Conservation (phyloP, 345 rosid species). For the Eucalyptus curtisii region DNA sequence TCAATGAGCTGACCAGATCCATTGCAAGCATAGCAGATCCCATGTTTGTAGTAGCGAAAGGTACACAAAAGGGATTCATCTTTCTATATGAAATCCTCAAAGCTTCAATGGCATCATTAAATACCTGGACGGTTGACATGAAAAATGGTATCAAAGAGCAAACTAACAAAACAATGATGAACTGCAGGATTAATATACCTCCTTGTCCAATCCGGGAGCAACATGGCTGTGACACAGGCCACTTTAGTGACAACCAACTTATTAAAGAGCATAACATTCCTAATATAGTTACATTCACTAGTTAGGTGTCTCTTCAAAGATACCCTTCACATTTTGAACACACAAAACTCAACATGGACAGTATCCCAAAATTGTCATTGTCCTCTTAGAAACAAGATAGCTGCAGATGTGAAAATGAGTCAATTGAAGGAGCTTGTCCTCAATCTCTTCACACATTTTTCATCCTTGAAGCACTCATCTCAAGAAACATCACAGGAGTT, state of each 20-base stretch:
- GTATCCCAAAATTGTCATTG: background rate
- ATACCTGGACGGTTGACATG: constrained; percentile 38
- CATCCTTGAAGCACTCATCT: background rate
- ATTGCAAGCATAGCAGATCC: constrained; percentile 99
- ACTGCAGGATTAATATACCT: background rate
- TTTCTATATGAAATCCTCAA: constrained; percentile 77
- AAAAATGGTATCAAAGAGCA: background rate
- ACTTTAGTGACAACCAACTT: background rate
- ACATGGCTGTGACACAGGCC: background rate
- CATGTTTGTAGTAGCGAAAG: constrained; percentile 97
- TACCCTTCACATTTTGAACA: background rate
- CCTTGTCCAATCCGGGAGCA: background rate
- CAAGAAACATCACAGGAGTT: background rate
- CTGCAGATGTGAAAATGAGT: background rate
- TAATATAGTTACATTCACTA: background rate
- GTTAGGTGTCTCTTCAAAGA: background rate
- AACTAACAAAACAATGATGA: background rate
- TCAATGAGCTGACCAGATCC: constrained; percentile 65
- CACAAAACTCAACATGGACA: background rate
- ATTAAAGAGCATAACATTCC: background rate
- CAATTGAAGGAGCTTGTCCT: background rate
- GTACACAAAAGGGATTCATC: constrained; percentile 94
- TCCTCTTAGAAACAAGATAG: background rate
- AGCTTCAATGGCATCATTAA: constrained; percentile 86
- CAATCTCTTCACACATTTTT: background rate